Evolutionary conservation across 2,329 filamentous ascomycete species (phyloP), one percentile per base, ranked within the genome.

Genomic region (Aureobasidium musti): DNA sequence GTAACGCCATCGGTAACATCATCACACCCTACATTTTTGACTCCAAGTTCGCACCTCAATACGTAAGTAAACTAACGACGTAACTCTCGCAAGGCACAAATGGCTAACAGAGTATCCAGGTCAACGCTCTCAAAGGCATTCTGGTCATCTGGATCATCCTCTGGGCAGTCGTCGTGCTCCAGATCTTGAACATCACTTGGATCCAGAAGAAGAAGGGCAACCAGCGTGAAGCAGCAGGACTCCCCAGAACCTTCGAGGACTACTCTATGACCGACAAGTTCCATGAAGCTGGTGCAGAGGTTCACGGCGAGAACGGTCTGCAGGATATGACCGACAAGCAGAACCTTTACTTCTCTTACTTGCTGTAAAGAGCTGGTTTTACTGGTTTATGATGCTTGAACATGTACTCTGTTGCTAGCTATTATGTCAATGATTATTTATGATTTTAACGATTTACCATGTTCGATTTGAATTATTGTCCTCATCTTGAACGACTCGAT

Each of bases 251-350:
- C 5, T 21, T 67, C 14, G 60, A 65, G 30, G 66, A 67, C 26
- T 45, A 59, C 21, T 67, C 66, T 11, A 67, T 67, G 66, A 60
- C 35, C 37, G 19, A 23, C 30, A 35, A 67, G 21, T 67, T 52
- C 60, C 66, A 67, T 26, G 67, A 65, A 39, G 61, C 63, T 41
- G 67, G 67, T 21, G 41, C 67, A 6, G 67, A 68, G 28, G 26
- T 65, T 7, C 60, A 63, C 17, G 47, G 60, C 33, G 60, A 63
- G 35, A 52, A 52, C 21, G 66, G 66, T 35, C 43, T 57, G 45
- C 52, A 67, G 28, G 66, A 66, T 28, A 65, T 69, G 64, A 69
- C 68, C 3, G 68, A 69, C 50, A 67, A 66, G 64, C 64, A 69
- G 49, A 69, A 69, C 35, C 60, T 57, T 3, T 63, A 67, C 43